A percentile compares a stretch with the other conserved stretches of the same genome.
Evolutionary conservation across 2,329 filamentous ascomycete species (phyloP).

Genomic region (Trichoderma gracile): DNA sequence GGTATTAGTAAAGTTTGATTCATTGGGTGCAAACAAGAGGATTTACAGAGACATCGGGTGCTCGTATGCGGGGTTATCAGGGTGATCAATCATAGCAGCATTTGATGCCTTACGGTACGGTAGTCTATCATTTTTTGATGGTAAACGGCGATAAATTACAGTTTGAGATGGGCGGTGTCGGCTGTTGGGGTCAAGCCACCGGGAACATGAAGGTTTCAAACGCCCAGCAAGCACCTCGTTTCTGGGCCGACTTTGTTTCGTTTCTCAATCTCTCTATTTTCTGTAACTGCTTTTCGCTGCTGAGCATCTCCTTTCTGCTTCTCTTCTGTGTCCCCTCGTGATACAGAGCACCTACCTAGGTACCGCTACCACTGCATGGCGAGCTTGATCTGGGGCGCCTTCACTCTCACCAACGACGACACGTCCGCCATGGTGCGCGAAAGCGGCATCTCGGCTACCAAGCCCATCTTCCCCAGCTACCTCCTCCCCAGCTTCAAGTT

Average conservation of each 20-base stretch:
- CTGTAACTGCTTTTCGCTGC: neutral
- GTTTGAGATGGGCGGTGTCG: conserved; percentile 18
- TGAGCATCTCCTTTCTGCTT: neutral
- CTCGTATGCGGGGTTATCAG: conserved; percentile 13
- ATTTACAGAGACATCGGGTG: neutral
- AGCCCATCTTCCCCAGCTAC: conserved; percentile 52
- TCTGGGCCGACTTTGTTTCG: neutral
- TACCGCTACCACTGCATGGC: neutral
- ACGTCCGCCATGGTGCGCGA: conserved; percentile 37
- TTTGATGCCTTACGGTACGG: neutral
- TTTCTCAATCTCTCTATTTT: neutral
- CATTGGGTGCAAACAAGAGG: neutral
- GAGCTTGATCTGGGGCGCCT: conserved; percentile 15
- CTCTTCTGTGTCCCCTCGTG: neutral
- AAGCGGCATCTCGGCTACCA: conserved; percentile 45
- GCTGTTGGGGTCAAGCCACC: conserved; percentile 4
- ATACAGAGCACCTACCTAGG: too few relatives aligned
- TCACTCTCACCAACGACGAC: conserved; percentile 6
- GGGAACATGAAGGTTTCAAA: conserved; percentile 3
- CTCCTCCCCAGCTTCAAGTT: conserved; percentile 54
- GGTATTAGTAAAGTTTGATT: too few relatives aligned
- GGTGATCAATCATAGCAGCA: conserved; percentile 3
- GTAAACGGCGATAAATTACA: neutral
- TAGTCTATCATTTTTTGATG: neutral
- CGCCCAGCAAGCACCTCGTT: neutral